Evolutionary conservation across 805 yeast genomes (phyloP), one percentile per base, ranked within the genome.

Genomic region (Saccharomycopsis sp.): DNA sequence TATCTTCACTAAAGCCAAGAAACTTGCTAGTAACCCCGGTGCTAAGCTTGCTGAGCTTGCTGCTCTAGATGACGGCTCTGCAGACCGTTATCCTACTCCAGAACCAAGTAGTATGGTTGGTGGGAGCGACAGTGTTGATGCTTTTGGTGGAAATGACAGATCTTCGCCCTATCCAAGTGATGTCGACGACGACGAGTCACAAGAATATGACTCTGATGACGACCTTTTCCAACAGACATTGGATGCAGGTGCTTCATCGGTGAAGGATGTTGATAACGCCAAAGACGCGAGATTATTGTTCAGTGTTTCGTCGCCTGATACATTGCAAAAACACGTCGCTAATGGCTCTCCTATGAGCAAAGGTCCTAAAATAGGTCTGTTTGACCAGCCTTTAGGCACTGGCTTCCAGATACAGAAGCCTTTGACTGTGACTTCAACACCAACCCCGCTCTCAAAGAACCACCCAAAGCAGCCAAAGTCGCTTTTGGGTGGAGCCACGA

Each of bases 321-420:
- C 50, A 8, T 44, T 20, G 23, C 15, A 17, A 15, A 7, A 44
- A 44, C 50, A 22, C 24, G 52, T 14, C 14, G 24, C 22, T 19
- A 23, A 23, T 14, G 22, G n/a, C 24, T 14, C 24, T 49, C 24
- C 52, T n/a, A 12, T 23, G 7, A 15, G 3, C n/a, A 19, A 22
- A 22, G 62, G 62, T 9, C 63, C 63, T 14, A 53, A 51, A 34
- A 20, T 61, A 14, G 62, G 34, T 20, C 55, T 57, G 41, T 61
- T 61, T 25, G 29, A 35, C 47, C 60, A 53, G 25, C 55, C 63
- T 12, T 23, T 50, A 23, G 42, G 53, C 23, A 20, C 53, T 8
- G 29, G 17, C 12, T 56, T 56, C 41, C 60, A 59, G 22, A 3
- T 23, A 34, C 55, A 2, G 52, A 49, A 19, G 44, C 42, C 49